phyloP scores from a whole-genome alignment of 1,139 yeast species.

The Arxiozyma telluris region DNA sequence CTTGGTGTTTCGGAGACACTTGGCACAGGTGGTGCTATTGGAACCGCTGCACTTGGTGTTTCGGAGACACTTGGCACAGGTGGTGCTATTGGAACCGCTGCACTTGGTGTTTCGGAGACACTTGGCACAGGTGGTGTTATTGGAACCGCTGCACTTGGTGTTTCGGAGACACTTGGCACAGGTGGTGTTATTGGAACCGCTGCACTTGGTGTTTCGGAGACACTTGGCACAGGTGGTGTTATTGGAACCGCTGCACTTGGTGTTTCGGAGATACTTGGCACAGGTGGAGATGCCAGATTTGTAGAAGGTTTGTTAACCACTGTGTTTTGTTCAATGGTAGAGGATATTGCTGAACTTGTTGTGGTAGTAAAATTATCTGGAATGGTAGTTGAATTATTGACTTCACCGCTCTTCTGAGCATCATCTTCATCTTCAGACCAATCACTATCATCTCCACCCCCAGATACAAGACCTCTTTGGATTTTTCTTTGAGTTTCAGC shows the following conservation, averaged over 20 bases:
- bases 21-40: constrained; percentile 10
- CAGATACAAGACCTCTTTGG: constrained; percentile 44
- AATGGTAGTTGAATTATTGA: constrained; percentile 11
- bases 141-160: constrained; percentile 24
- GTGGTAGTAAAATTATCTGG: constrained; percentile 22
- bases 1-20: constrained; percentile 23
- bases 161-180: constrained; percentile 24
- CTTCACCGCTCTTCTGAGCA: neutral
- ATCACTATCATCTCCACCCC: constrained; percentile 40
- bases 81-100: constrained; percentile 20
- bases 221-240: constrained; percentile 13
- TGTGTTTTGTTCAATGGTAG: neutral
- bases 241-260: constrained; percentile 24
- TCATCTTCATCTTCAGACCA: constrained; percentile 47
- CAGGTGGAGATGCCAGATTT: constrained; percentile 14
- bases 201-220: constrained; percentile 4
- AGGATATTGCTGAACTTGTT: constrained; percentile 4
- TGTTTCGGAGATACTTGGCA: constrained; percentile 4
- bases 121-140: constrained; percentile 11
- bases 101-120: constrained; percentile 12
- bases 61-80: constrained; percentile 14
- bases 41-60: constrained; percentile 1
- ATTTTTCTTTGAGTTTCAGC: constrained; percentile 57
- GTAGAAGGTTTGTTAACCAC: constrained; percentile 8
- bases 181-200: constrained; percentile 4